Conservation (phyloP, 2,329 filamentous ascomycete species). For the Arthrinium phaeospermum region DNA sequence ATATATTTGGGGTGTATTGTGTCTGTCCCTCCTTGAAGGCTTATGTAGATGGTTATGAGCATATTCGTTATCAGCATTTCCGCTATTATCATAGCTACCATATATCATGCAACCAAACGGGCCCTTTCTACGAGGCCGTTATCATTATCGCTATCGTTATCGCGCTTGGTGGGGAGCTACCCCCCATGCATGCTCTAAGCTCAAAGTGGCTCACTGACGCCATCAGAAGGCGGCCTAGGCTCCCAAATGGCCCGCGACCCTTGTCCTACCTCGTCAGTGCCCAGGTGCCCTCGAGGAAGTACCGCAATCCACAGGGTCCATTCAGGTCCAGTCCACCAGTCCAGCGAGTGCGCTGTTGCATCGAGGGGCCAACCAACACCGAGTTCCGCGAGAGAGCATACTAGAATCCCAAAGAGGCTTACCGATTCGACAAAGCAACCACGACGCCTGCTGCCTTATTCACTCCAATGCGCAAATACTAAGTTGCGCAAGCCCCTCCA, state of each 20-base stretch:
- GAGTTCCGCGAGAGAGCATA: constrained; percentile 11
- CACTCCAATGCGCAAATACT: not conserved
- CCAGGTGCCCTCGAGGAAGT: not conserved
- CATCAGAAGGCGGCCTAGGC: not conserved
- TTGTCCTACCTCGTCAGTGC: not conserved
- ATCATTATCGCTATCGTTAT: constrained; percentile 2
- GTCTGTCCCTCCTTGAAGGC: not conserved
- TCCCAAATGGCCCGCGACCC: not conserved
- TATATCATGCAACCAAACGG: not conserved
- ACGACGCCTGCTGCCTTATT: not conserved
- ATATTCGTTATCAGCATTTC: too few relatives aligned
- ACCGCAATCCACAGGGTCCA: not conserved
- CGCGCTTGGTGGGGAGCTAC: not conserved
- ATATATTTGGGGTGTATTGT: not conserved
- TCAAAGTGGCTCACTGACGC: not conserved
- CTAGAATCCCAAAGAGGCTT: constrained; percentile 11
- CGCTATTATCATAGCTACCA: too few relatives aligned
- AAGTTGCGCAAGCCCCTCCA: constrained; percentile 10
- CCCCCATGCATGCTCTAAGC: not conserved
- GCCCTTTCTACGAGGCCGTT: not conserved
- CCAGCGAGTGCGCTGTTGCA: not conserved
- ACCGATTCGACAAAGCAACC: not conserved
- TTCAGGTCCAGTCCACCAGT: not conserved
- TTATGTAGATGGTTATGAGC: not conserved
- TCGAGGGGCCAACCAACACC: constrained; percentile 15